Evolutionary conservation across 1,284 basidiomycete genomes (phyloP), one percentile per base, ranked within the genome.

Genomic region (Apiotrichum siamense): DNA sequence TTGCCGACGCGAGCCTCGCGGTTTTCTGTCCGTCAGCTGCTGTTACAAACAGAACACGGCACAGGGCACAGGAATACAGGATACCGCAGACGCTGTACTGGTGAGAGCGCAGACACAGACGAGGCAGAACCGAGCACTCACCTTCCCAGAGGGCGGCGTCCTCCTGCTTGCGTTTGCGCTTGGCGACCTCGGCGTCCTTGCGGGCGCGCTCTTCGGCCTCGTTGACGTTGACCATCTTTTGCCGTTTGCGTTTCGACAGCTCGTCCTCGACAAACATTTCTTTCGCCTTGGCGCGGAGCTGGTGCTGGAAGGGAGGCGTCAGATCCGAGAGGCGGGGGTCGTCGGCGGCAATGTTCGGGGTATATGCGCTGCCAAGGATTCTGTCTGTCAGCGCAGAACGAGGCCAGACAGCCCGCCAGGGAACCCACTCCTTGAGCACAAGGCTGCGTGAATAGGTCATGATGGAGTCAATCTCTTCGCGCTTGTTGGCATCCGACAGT

Each of bases 231-330:
- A 78, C 73, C 44, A 79, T 50, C 72, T 77, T 44, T n/a, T 49
- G 18, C 44, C 50, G 49, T 18, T 37, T 58, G 44, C 13, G 18
- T 52, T 74, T 63, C n/a, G 75, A 67, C 26, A 81, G 61, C 62
- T 80, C 78, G 43, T 80, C 79, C 55, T 80, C 79, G n/a, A 80
- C 72, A 57, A 80, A 66, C 20, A 80, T 66, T 55, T 80, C 77
- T 58, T 78, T 77, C 5, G 77, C 76, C 52, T 77, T 76, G 20
- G 62, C 60, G 48, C 75, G 65, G 29, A 80, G 67, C 42, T 77
- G 76, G 18, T 66, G 61, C 52, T 79, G 75, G 26, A 73, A 69
- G 1, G 73, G 62, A 1, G 76, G 75, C 13, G 60, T 66, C n/a
- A 80, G 64, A 32, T 70, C 65, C 3, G 55, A 50, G 9, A 78